Evolutionary conservation across 2,329 filamentous ascomycete species (phyloP), one percentile per base, ranked within the genome.

Genomic region (Plectosphaerella cucumerina): DNA sequence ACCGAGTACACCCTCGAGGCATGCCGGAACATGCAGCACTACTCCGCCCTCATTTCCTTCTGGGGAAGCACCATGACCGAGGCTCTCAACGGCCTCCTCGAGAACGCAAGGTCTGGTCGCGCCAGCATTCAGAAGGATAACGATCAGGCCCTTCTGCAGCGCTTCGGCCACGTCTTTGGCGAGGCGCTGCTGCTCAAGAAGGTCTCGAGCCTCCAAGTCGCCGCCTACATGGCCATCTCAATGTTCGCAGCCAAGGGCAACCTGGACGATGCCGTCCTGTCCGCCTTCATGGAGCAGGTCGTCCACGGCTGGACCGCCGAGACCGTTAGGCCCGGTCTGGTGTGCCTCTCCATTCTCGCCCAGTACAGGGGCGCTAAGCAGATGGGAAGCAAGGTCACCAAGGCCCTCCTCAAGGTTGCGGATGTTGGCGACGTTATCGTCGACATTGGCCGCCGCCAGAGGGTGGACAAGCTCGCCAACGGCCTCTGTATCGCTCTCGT

Each of bases 61-160:
- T 99, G 94, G 93, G 90, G 88, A 5, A 87, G 90, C 44, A 77
- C 97, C 48, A 86, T 89, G 66, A 90, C 90, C 0, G 92, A 99
- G 69, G 85, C 92, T 11, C 79, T 95, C 52, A 88, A 89, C 56
- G 86, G 85, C 26, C 90, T 94, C 75, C 71, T 97, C 52, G 90
- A 96, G 61, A 81, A 80, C 50, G 80, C 85, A 54, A 84, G 82
- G 58, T 92, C 90, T 2, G 92, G 92, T 49, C 80, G 90, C 57
- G 80, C 80, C 57, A 82, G 84, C 54, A 78, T 95, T 5, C 88
- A 96, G 67, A 80, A 81, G 59, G 86, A 94, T 62, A 89, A 90
- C 59, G 86, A 92, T 58, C 89, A 96, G 63, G 84, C 89, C 14
- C 73, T 97, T 14, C 73, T 95, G 20, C 84, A 81, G 56, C 71